These are phyloP conservation scores for Beauveria scarabaeidicola DNA, from an alignment of 2,329 filamentous ascomycete species.

Conservation along the genomic window DNA sequence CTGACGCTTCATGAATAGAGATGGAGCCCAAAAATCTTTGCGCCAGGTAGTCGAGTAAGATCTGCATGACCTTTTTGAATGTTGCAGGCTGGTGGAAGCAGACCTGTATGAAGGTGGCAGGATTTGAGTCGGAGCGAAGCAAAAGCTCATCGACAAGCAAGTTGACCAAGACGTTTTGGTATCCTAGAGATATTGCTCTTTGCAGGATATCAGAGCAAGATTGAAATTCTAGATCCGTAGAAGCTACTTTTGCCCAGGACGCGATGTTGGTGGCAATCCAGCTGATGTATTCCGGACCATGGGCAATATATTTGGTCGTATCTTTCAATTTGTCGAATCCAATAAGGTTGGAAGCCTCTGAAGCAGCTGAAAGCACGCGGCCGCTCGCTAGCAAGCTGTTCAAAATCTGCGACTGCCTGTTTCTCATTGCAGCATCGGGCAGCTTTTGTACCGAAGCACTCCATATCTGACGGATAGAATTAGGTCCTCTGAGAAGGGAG, in stretches of 20 bases:
- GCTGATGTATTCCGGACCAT: slow-evolving; percentile 53
- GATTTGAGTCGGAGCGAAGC: slow-evolving; percentile 19
- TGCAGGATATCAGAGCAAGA: slow-evolving; percentile 41
- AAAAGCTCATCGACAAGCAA: slow-evolving; percentile 29
- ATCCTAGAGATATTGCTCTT: slow-evolving; percentile 62
- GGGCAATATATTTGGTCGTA: slow-evolving; percentile 49
- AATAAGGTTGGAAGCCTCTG: slow-evolving; percentile 46
- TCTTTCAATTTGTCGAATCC: slow-evolving; percentile 24
- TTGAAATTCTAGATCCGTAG: slow-evolving; percentile 29
- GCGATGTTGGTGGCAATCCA: slow-evolving; percentile 65
- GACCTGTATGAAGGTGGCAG: slow-evolving; percentile 21
- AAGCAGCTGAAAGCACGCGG: slow-evolving; percentile 39
- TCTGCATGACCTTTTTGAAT: slow-evolving; percentile 20
- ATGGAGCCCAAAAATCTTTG: slow-evolving; percentile 33
- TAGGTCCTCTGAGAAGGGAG: slow-evolving; percentile 30
- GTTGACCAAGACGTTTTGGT: slow-evolving; percentile 42
- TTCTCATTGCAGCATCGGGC: slow-evolving; percentile 19
- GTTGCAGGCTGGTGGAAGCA: slow-evolving; percentile 21
- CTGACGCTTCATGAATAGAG: slow-evolving; percentile 21
- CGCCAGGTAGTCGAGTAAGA: slow-evolving; percentile 34
- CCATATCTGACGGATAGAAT: slow-evolving; percentile 32
- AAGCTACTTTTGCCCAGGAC: slow-evolving; percentile 29
- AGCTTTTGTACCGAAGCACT: slow-evolving; percentile 19
- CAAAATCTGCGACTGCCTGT: slow-evolving; percentile 28
- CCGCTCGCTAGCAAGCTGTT: slow-evolving; percentile 39